Evolutionary conservation across 768 basidiomycete genomes (phyloP), one percentile per base, ranked within the genome.

Genomic region (Boletus subparvulus): DNA sequence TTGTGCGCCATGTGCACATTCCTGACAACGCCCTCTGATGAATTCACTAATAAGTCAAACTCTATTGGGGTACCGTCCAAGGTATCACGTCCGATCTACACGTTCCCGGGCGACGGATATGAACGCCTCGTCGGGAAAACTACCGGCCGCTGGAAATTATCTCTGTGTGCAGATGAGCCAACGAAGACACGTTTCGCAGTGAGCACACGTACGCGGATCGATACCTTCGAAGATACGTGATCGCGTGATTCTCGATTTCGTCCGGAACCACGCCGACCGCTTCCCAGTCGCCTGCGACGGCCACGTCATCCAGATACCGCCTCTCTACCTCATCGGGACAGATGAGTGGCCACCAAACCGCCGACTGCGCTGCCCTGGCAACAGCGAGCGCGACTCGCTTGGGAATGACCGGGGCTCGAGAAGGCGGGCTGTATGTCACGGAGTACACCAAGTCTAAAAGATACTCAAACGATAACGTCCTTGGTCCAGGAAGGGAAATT

Each of bases 311-410:
- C 62, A 98, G 83, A 71, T 84, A 97, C 57, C 92, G 83, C 66
- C 97, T 80, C 65, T 83, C 81, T 21, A 99, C 87, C 72, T 97
- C 94, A 70, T 99, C 96, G 1, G 94, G 92, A 69, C 83, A 85
- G 48, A 97, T 78, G 37, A 89, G 81, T 13, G 95, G 94, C 94
- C 95, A 98, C 94, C 94, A 99, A 0, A 73, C 80, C 57, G 63
- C 80, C 57, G 63, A 72, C 68, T 84, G 89, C n/a, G 81, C 79
- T 47, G 79, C 71, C 62, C 78, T 84, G 4, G 94, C 80, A 39
- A 92, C 71, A 9, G 80, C 65, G 33, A 81, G 74, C 39, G 94
- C 91, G 54, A 92, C 65, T 14, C 76, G 66, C 71, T 90, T 90
- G 17, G 96, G 94, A 33, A 98, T 63, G 35, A 82, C 83, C 26